A percentile compares a stretch with the other conserved stretches of the same genome.
Evolutionary conservation across 1,284 basidiomycete species (phyloP).

Genomic region (Tetrapyrgos nigripes): DNA sequence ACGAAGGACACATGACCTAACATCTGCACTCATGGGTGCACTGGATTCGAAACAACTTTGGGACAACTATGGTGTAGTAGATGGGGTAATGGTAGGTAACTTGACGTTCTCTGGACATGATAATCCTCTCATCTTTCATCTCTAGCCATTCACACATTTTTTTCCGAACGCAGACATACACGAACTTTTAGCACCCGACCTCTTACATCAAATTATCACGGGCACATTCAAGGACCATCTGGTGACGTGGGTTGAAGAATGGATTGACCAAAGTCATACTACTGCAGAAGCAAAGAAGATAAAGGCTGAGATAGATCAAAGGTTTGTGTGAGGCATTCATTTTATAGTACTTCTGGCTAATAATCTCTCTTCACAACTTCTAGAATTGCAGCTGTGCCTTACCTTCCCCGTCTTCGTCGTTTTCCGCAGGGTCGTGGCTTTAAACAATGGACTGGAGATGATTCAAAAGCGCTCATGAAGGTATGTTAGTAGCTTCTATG

Average conservation of each 20-base stretch:
- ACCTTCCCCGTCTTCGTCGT: too few relatives aligned
- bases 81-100: conserved; percentile 6
- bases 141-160: conserved; percentile 12
- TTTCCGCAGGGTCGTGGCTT: too few relatives aligned
- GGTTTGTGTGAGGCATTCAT: background rate
- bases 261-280: conserved; percentile 15
- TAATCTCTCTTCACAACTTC: conserved; percentile 28
- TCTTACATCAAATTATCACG: too few relatives aligned
- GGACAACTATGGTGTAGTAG: conserved; percentile 14
- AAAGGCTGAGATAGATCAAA: conserved; percentile 27
- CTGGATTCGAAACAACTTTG: background rate
- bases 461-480: too few relatives aligned
- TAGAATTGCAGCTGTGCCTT: too few relatives aligned
- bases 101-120: background rate
- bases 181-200: too few relatives aligned
- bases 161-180: conserved; percentile 32
- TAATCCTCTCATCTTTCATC: background rate
- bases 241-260: conserved; percentile 29
- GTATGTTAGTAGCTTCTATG: too few relatives aligned
- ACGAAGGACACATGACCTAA: background rate
- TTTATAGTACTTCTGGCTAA: background rate
- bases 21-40: background rate
- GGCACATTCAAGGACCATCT: conserved; percentile 38
- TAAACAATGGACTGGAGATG: too few relatives aligned
- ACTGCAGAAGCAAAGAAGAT: conserved; percentile 21